A percentile compares a stretch with the other conserved stretches of the same genome.
Conservation (phyloP, 768 basidiomycete genomes). For the Suillus subaureus region DNA sequence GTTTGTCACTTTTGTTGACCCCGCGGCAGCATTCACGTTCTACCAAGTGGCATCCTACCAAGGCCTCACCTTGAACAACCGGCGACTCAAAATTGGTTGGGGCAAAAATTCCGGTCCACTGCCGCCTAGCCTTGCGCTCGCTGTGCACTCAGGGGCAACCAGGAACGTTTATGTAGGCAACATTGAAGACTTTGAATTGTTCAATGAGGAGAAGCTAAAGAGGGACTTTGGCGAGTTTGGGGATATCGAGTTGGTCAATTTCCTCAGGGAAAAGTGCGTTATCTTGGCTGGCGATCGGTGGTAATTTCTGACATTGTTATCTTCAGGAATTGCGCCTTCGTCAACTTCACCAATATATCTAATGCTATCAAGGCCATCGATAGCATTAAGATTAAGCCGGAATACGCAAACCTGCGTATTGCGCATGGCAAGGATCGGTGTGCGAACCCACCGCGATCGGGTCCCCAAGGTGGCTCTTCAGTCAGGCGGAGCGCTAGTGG, state of each 20-base stretch:
- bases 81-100: constrained; percentile 97
- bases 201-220: constrained; percentile 87
- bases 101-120: constrained; percentile 94
- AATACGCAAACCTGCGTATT: constrained; percentile 87
- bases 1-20: constrained; percentile 97
- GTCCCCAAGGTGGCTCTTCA: constrained; percentile 68
- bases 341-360: constrained; percentile 93
- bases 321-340: constrained; percentile 88
- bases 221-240: constrained; percentile 95
- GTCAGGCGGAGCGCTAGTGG: constrained; percentile 50
- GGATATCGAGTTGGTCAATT: constrained; percentile 96
- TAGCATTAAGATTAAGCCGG: constrained; percentile 86
- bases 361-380: constrained; percentile 99
- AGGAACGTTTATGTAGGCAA: constrained; percentile 97
- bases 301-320: constrained; percentile 7
- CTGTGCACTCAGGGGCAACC: constrained; percentile 91
- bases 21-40: constrained; percentile 90
- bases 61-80: constrained; percentile 89
- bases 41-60: constrained; percentile 90
- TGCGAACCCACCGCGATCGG: constrained; percentile 87
- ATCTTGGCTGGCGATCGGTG: constrained; percentile 6
- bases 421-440: constrained; percentile 96
- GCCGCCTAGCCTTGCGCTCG: constrained; percentile 79
- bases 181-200: constrained; percentile 93
- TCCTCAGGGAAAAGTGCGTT: constrained; percentile 84